Evolutionary conservation across 805 yeast genomes (phyloP), one percentile per base, ranked within the genome.

Genomic region (Wickerhamiella australiensis): DNA sequence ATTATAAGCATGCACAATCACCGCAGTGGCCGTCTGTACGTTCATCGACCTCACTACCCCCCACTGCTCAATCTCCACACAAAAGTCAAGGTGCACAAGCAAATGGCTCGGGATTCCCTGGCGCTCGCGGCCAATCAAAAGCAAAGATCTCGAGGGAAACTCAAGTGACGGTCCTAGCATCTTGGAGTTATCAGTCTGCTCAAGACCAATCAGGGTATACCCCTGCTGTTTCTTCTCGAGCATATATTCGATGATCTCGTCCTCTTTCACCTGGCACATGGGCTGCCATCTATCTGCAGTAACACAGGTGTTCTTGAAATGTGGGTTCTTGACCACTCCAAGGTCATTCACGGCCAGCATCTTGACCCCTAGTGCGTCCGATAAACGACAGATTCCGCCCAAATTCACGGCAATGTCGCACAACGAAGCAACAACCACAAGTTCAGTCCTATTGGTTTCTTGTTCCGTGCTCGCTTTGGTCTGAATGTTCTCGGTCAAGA

Each of bases 201-300:
- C 97, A 35, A 88, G 70, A 0, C 96, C 96, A 53, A 90, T 80
- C 50, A 88, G 67, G 0, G 94, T 82, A 61, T 87, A 88, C 0
- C 96, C 96, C 52, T 84, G 82, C 11, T 62, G 63, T 62, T 76
- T 78, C 68, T 82, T 80, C 48, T 61, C 59, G 48, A 68, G 68
- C 75, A 90, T 72, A 58, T 68, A 90, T 1, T 63, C 65, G 1
- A 68, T 64, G 40, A 88, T 78, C 2, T 69, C 70, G 0, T 66
- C 76, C 4, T 75, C 71, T 50, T 73, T 73, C 4, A 88, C 94
- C 61, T 87, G 90, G 5, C 68, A 61, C 78, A 88, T 80, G 1
- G 96, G 96, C 92, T 87, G 84, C 96, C 96, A 90, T 51, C 75
- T 70, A 57, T 88, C 96, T 0, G 97, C 95, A 0, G 96, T 86